Evolutionary conservation across 2,329 filamentous ascomycete species (phyloP).

Genomic region (Nemania sp.): DNA sequence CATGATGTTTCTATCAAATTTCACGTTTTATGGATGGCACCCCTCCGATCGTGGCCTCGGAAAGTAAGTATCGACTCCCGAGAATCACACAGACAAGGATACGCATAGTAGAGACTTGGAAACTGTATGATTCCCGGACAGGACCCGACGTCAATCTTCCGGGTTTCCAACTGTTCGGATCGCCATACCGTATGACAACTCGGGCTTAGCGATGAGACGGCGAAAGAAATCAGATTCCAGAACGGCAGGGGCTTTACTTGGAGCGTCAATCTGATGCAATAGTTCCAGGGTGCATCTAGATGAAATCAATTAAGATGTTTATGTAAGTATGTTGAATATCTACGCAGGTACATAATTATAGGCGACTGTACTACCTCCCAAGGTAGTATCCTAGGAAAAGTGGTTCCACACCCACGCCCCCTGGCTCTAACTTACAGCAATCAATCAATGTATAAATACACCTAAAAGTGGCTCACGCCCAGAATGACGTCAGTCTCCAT

Average conservation of each 20-base stretch:
- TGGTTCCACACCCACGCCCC: background rate
- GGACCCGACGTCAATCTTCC: background rate
- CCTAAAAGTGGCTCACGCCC: background rate
- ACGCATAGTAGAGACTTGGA: background rate
- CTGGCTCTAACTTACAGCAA: background rate
- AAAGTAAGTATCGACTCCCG: background rate
- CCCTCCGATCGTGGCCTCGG: background rate
- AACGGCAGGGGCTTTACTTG: background rate
- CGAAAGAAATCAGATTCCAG: background rate
- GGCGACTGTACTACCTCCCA: too few species aligned
- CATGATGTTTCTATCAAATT: background rate
- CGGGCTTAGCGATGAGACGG: background rate
- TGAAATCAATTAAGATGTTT: too few species aligned
- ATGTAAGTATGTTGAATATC: background rate
- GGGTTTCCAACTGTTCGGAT: constrained; percentile 3
- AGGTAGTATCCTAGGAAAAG: background rate
- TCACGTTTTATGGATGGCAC: too few species aligned
- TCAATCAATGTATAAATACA: background rate
- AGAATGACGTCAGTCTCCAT: constrained; percentile 32
- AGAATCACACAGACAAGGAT: background rate
- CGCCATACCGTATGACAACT: background rate
- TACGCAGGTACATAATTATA: background rate
- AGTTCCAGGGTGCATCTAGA: background rate
- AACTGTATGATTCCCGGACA: background rate
- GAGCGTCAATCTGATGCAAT: constrained; percentile 6